Evolutionary conservation across 2,329 filamentous ascomycete species (phyloP).

Genomic region (Trichoderma aggressivum): DNA sequence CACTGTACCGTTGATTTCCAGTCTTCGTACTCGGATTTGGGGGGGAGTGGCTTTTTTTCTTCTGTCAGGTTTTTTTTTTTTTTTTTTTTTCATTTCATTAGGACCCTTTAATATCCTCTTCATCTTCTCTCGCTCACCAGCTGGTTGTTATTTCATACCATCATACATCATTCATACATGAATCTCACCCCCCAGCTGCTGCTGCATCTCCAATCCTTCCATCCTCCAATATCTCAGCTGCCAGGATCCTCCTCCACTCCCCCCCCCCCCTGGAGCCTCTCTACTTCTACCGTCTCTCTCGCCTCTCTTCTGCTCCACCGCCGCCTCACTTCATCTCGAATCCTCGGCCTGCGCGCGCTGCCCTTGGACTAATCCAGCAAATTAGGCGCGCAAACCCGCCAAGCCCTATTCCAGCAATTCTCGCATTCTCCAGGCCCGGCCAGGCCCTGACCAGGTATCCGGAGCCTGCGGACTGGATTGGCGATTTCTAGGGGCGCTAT

Average conservation of each 20-base stretch:
- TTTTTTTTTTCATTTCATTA: not conserved
- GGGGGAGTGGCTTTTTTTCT: not conserved
- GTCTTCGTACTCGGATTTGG: slow-evolving; percentile 10
- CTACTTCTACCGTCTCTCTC: not conserved
- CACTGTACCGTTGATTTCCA: no score
- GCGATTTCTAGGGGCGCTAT: not conserved
- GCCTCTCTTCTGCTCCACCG: slow-evolving; percentile 8
- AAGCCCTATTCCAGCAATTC: not conserved
- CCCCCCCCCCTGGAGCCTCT: not conserved
- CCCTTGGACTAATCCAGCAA: not conserved
- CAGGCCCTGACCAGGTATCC: not conserved
- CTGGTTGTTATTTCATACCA: not conserved
- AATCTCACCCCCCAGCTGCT: not conserved
- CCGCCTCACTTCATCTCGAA: not conserved
- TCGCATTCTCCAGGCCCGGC: no score
- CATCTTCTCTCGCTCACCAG: not conserved
- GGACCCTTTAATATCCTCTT: not conserved
- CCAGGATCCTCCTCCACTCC: not conserved
- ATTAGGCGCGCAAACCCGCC: not conserved
- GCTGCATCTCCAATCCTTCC: not conserved
- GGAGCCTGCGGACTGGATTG: slow-evolving; percentile 1
- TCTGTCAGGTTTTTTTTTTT: not conserved
- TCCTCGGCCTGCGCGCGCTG: not conserved
- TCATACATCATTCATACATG: no score
- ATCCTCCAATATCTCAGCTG: not conserved